Evolutionary conservation across 257 asterid species (phyloP).

Genomic region (Nicotiana otophora): DNA sequence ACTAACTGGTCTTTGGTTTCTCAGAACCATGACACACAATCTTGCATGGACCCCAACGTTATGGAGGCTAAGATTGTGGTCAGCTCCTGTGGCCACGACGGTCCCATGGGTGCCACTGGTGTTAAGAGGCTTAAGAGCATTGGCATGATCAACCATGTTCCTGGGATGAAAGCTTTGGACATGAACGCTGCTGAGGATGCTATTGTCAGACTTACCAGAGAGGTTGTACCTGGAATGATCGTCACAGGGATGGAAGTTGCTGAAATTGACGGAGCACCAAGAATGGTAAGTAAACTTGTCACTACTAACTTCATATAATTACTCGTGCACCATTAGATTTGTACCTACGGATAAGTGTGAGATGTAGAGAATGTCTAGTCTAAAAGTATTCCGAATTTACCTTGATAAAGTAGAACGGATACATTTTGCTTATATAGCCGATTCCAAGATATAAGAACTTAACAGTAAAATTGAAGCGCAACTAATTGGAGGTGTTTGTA

Average conservation of each 20-base stretch:
- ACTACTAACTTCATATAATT: not conserved
- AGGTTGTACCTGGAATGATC: conserved; percentile 90
- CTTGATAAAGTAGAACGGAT: not conserved
- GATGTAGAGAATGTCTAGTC: not conserved
- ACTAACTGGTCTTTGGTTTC: conserved; percentile 93
- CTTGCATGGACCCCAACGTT: conserved; percentile 93
- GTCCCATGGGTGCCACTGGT: conserved; percentile 93
- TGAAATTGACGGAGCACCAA: conserved; percentile 85
- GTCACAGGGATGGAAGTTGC: conserved; percentile 98
- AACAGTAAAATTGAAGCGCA: not conserved
- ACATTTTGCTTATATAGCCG: not conserved
- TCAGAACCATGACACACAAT: conserved; percentile 87
- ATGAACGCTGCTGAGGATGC: conserved; percentile 96
- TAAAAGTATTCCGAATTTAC: not conserved
- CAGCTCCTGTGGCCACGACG: conserved; percentile 95
- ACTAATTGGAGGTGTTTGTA: not conserved
- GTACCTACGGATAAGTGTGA: not conserved
- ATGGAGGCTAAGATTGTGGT: conserved; percentile 89
- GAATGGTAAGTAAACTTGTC: conserved; percentile 49
- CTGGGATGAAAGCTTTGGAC: conserved; percentile 94
- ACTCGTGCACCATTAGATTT: not conserved
- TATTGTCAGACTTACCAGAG: conserved; percentile 76
- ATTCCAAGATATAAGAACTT: not conserved
- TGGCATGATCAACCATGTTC: conserved; percentile 81
- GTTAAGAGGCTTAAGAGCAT: conserved; percentile 82